Conservation (phyloP, 495 filamentous ascomycete genomes). For the Penicillium salamii region DNA sequence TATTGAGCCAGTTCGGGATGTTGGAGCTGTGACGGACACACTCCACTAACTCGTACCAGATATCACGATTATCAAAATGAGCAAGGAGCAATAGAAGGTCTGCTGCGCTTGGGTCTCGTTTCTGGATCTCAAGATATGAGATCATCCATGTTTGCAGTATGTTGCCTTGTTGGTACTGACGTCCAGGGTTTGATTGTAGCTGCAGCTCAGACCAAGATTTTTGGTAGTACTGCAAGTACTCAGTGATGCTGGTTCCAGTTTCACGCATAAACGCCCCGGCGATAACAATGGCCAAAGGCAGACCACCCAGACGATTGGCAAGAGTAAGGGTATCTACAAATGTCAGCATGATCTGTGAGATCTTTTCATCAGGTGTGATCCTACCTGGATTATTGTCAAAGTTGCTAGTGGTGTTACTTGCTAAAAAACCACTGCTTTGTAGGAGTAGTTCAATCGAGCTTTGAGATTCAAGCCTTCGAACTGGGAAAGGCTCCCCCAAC, state of each 20-base stretch:
- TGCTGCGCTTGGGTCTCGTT: conserved; percentile 30
- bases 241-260: conserved; percentile 26
- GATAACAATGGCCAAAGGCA: conserved; percentile 41
- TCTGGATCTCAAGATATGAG: conserved; percentile 38
- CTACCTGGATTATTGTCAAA: conserved; percentile 14
- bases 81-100: conserved; percentile 43
- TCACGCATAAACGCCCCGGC: conserved; percentile 41
- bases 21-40: conserved; percentile 8
- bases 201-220: conserved; percentile 38
- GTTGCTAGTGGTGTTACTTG: background rate
- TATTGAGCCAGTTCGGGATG: conserved; percentile 28
- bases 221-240: conserved; percentile 42
- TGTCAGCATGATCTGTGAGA: conserved; percentile 15
- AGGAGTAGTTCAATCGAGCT: conserved; percentile 23
- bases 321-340: conserved; percentile 21
- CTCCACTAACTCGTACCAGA: conserved; percentile 47
- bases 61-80: conserved; percentile 48
- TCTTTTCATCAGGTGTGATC: background rate
- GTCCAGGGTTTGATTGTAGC: conserved; percentile 24
- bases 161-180: conserved; percentile 32
- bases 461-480: conserved; percentile 17
- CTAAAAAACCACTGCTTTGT: conserved; percentile 14
- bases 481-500: conserved; percentile 22
- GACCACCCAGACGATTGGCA: conserved; percentile 31
- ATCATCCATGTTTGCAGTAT: conserved; percentile 47